Evolutionary conservation across 345 rosid genomes (phyloP).

Genomic region (Pseudoturritis turrita): DNA sequence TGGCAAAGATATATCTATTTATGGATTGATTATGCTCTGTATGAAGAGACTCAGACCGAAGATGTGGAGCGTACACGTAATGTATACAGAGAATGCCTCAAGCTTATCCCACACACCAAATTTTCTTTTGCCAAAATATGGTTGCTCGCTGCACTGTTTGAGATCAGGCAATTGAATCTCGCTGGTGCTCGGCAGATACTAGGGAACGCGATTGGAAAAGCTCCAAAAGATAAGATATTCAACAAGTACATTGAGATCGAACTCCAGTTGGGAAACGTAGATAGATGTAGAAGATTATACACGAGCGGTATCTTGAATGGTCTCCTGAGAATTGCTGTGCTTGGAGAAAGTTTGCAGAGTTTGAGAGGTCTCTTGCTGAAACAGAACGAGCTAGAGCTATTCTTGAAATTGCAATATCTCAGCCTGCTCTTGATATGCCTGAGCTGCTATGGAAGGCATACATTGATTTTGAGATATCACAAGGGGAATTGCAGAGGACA

Average conservation of each 20-base stretch:
- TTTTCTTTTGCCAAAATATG: slow-evolving; percentile 66
- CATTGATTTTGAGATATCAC: not conserved
- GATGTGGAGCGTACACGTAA: not conserved
- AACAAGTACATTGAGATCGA: slow-evolving; percentile 72
- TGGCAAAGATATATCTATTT: slow-evolving; percentile 91
- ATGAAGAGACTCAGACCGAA: not conserved
- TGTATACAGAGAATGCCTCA: slow-evolving; percentile 51
- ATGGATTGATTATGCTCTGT: slow-evolving; percentile 35
- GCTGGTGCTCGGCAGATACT: slow-evolving; percentile 58
- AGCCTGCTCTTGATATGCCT: not conserved
- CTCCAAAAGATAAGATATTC: slow-evolving; percentile 76
- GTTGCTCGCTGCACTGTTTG: slow-evolving; percentile 78
- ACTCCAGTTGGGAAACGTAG: slow-evolving; percentile 47
- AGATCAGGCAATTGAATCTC: slow-evolving; percentile 64
- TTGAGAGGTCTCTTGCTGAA: slow-evolving; percentile 60
- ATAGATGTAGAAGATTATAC: slow-evolving; percentile 41
- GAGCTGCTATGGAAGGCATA: not conserved
- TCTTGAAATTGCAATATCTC: not conserved
- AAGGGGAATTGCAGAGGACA: not conserved
- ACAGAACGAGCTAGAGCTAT: slow-evolving; percentile 28
- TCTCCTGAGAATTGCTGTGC: slow-evolving; percentile 74
- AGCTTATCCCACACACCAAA: slow-evolving; percentile 59
- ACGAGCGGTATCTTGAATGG: slow-evolving; percentile 70
- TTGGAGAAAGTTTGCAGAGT: slow-evolving; percentile 67
- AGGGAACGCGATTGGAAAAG: slow-evolving; percentile 69